phyloP scores from a whole-genome alignment of 768 basidiomycete species.

The Russula dissimulans region DNA sequence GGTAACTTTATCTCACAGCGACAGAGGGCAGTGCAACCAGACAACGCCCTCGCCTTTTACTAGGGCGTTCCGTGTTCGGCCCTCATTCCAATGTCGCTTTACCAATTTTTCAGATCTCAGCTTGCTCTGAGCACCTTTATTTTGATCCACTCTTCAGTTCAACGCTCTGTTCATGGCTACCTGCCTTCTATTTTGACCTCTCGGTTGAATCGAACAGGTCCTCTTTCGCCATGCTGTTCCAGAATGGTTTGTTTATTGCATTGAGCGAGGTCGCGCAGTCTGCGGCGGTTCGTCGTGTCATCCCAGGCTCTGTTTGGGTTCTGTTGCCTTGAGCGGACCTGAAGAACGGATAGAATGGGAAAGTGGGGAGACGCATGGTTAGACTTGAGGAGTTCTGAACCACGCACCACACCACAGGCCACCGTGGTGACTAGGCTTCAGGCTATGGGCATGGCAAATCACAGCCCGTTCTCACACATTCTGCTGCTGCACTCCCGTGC shows the following conservation, averaged over 20 bases:
- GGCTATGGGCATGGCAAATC: too few species aligned
- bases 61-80: conserved; percentile 56
- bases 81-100: conserved; percentile 40
- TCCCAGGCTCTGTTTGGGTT: too few species aligned
- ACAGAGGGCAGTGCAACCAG: conserved; percentile 46
- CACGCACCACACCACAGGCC: too few species aligned
- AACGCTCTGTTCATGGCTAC: conserved; percentile 21
- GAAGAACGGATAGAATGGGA: too few species aligned
- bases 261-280: too few species aligned
- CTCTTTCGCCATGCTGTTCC: conserved; percentile 32
- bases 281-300: too few species aligned
- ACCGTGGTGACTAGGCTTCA: too few species aligned
- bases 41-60: conserved; percentile 65
- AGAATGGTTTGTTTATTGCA: conserved; percentile 41
- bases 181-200: too few species aligned
- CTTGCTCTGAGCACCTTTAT: conserved; percentile 30
- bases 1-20: conserved; percentile 21
- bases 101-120: conserved; percentile 50
- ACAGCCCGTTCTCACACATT: conserved; percentile 49
- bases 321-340: too few species aligned
- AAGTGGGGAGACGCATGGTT: too few species aligned
- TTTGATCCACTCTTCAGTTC: neutral
- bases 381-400: too few species aligned
- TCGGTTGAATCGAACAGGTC: conserved; percentile 37
- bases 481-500: conserved; percentile 58